Conservation (phyloP, 768 basidiomycete species). For the Russula earlei region DNA sequence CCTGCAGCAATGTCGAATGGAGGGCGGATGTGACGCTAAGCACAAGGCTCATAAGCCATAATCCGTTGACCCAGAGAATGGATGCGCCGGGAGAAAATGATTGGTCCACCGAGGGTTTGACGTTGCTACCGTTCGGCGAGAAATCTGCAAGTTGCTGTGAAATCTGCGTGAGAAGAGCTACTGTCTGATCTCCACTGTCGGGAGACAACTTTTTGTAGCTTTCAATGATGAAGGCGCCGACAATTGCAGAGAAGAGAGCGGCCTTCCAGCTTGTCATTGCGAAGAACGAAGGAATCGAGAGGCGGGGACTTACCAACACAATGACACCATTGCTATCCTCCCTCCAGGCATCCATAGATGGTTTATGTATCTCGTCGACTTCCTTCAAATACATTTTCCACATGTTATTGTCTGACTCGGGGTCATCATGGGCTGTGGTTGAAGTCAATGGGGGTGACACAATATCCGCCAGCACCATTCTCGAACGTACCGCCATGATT, state of each 20-base stretch:
- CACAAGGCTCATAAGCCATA: slow-evolving; percentile 14
- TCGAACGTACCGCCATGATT: neutral
- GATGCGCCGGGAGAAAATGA: neutral
- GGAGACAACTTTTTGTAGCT: neutral
- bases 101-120: neutral
- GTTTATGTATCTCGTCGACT: neutral
- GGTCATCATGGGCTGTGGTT: neutral
- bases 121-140: neutral
- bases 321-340: neutral
- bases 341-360: neutral
- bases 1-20: slow-evolving; percentile 7
- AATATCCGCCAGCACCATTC: neutral
- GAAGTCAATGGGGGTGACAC: neutral
- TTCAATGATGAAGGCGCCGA: neutral
- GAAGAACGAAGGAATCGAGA: no score
- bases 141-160: neutral
- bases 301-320: neutral
- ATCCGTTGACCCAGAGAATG: slow-evolving; percentile 7
- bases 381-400: neutral
- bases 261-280: neutral
- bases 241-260: neutral
- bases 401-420: neutral
- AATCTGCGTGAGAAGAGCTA: neutral
- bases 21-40: slow-evolving; percentile 13
- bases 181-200: neutral